Conservation (phyloP, 2,329 filamentous ascomycete genomes). For the Chrysoporthe cubensis region DNA sequence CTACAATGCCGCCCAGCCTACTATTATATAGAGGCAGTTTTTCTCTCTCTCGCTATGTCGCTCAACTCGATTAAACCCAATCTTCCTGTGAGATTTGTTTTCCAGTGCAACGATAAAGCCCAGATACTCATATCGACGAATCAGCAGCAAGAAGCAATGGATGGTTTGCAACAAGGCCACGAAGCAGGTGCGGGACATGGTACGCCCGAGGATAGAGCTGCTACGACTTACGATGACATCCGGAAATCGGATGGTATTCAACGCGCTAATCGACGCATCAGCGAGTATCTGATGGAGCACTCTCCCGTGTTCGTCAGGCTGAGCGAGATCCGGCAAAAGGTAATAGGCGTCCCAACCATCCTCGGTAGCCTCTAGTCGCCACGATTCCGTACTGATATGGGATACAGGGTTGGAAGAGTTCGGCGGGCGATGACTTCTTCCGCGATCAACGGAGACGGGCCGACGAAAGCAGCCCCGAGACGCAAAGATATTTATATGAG, state of each 20-base stretch:
- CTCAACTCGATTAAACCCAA: neutral
- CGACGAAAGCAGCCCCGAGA: neutral
- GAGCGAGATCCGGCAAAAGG: conserved; percentile 16
- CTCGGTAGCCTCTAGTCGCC: neutral
- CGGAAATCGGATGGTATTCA: neutral
- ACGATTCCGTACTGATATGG: neutral
- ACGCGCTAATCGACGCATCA: neutral
- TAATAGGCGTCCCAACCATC: neutral
- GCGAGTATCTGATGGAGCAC: conserved; percentile 21
- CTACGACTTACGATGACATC: neutral
- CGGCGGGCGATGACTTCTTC: neutral
- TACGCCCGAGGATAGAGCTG: neutral
- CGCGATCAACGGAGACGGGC: neutral
- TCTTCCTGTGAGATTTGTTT: too few species aligned
- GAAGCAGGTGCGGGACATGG: neutral
- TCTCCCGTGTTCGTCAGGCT: conserved; percentile 17
- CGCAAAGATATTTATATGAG: neutral
- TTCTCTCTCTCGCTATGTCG: neutral
- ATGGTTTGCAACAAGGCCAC: neutral
- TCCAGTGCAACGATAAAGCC: neutral
- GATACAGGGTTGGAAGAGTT: conserved; percentile 13
- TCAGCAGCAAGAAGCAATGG: neutral
- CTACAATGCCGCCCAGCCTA: neutral
- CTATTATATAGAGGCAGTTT: neutral
- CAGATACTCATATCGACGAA: neutral